Base-by-base conservation (phyloP, 768 basidiomycete species). In the Auricularia sp. region DNA sequence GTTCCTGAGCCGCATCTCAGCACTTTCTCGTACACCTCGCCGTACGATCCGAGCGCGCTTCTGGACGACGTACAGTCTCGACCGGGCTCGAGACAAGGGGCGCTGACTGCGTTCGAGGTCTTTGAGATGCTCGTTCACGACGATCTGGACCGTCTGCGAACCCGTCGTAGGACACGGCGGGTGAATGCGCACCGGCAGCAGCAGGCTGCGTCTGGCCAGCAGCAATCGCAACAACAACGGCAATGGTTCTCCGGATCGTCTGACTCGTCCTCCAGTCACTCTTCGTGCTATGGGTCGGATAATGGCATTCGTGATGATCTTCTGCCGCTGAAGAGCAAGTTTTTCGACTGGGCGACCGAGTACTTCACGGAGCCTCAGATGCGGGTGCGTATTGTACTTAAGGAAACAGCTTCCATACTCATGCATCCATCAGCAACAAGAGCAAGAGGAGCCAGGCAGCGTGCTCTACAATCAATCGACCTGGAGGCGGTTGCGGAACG, bases 321-420 rank as follows among this genome's bases (percentile, higher is more conserved):
- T 2, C 74, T 98, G 67, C 97, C 97, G 0, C 75, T 99, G 70
- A 93, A 91, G 76, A 95, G 93, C 71, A 80, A 84, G 8, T 96
- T 91, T 77, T 99, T 88, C 72, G 96, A 98, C 71, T 98, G 93
- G 91, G 93, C 93, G 66, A 84, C 86, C 70, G 95, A 98, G 72
- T 98, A 98, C 73, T 99, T 98, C 78, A 93, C 90, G 67, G 95
- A 98, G 73, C 93, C 96, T 3, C 97, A 99, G 74, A 98, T 99
- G 96, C 87, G 93, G 80, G 94, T 96, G 72, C 70, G 85, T 69
- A 4, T 14, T 39, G 47, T 34, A 21, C 65, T 61, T 12, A 36
- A 42, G 51, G 10, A 2, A 47, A 16, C 12, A 14, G 54, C 51
- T 35, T 58, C 33, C n/a, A 39, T 23, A 23, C 56, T 62, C 65